phyloP scores from a whole-genome alignment of 495 filamentous ascomycete species.

The Aspergillus asperescens region DNA sequence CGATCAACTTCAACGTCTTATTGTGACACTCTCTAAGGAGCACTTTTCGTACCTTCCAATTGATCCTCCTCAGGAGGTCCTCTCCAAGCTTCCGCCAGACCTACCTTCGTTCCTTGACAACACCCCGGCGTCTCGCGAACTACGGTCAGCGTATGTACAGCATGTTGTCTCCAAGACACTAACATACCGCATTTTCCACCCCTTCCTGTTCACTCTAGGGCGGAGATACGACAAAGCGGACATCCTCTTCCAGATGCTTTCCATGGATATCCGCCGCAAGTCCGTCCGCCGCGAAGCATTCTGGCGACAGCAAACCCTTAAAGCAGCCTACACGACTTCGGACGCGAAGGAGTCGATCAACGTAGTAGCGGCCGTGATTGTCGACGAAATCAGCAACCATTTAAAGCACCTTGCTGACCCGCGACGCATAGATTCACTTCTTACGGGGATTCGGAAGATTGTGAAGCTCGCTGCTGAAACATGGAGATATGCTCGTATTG shows the following conservation, averaged over 20 bases:
- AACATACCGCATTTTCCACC: conserved; percentile 58
- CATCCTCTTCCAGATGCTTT: conserved; percentile 56
- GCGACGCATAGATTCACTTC: conserved; percentile 48
- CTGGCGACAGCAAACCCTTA: conserved; percentile 60
- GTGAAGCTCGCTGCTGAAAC: conserved; percentile 62
- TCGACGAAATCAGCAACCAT: conserved; percentile 56
- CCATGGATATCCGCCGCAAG: conserved; percentile 57
- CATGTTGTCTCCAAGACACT: conserved; percentile 56
- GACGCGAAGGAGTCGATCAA: conserved; percentile 59
- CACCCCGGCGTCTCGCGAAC: conserved; percentile 45
- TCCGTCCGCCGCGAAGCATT: conserved; percentile 57
- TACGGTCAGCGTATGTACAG: conserved; percentile 57
- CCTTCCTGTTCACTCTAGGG: conserved; percentile 60
- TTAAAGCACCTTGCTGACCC: conserved; percentile 56
- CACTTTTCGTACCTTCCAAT: conserved; percentile 55
- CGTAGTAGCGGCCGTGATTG: conserved; percentile 53
- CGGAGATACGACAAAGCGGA: conserved; percentile 58
- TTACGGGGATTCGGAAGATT: conserved; percentile 48
- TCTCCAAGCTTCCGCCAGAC: conserved; percentile 49
- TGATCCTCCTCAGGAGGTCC: conserved; percentile 48
- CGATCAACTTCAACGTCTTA: conserved; percentile 51
- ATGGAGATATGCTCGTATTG: conserved; percentile 59
- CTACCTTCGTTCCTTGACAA: conserved; percentile 54
- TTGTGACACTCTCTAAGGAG: conserved; percentile 52
- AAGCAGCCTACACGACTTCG: conserved; percentile 58